Evolutionary conservation across 768 basidiomycete genomes (phyloP).

Genomic region (Pleurotus citrinopileatus): DNA sequence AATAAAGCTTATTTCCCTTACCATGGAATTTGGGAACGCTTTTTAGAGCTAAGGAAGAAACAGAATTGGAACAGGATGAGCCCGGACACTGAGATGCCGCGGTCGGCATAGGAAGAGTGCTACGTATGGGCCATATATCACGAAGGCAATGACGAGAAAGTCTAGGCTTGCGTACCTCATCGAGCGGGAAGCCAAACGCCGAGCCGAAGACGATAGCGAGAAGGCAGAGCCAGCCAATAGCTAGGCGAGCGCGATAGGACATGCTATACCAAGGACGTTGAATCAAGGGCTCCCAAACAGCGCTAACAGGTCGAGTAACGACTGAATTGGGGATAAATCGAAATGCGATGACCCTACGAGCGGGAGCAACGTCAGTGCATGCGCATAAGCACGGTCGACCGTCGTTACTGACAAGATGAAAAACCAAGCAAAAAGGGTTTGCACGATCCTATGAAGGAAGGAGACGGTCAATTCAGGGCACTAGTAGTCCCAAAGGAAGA

Average conservation of each 20-base stretch:
- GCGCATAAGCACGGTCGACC: neutral
- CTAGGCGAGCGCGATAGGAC: slow-evolving; percentile 49
- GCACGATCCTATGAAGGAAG: slow-evolving; percentile 63
- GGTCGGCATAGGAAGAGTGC: slow-evolving; percentile 70
- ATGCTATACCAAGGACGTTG: slow-evolving; percentile 65
- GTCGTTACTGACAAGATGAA: slow-evolving; percentile 58
- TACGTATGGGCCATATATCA: slow-evolving; percentile 25
- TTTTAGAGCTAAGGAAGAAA: slow-evolving; percentile 67
- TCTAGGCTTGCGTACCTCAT: slow-evolving; percentile 36
- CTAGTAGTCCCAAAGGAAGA: neutral
- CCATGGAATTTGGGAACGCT: slow-evolving; percentile 71
- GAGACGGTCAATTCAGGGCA: neutral
- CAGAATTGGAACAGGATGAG: slow-evolving; percentile 75
- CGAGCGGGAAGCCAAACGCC: slow-evolving; percentile 76
- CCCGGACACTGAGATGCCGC: slow-evolving; percentile 79
- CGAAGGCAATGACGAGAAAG: slow-evolving; percentile 15
- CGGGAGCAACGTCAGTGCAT: neutral
- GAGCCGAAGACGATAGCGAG: slow-evolving; percentile 80
- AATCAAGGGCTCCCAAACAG: slow-evolving; percentile 66
- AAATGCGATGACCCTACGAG: slow-evolving; percentile 69
- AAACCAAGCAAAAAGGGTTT: slow-evolving; percentile 81
- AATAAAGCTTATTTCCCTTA: no score
- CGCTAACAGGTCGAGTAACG: slow-evolving; percentile 67
- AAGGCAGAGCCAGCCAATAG: slow-evolving; percentile 74
- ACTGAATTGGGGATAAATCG: slow-evolving; percentile 76